Base-by-base conservation (phyloP, 129 eudicot genomes). In the Flaveria bidentis region DNA sequence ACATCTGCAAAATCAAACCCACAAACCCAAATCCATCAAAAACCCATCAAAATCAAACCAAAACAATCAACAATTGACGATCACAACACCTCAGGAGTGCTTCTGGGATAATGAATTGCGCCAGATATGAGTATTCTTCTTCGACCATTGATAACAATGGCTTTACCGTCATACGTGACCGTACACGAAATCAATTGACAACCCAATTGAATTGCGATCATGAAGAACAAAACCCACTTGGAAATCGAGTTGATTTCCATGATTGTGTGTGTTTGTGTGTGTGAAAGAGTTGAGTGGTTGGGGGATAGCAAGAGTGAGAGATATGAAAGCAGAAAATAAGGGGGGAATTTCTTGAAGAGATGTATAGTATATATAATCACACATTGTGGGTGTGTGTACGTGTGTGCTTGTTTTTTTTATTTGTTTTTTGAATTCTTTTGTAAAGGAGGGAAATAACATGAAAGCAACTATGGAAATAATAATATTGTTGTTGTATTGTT, bases 31-130 rank as follows among this genome's bases (percentile, higher is more conserved):
- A 73, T 39, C 44, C 16, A 74, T 30, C 46, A 30, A 70, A n/a
- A 18, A 14, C 73, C 7, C 7, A 55, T 55, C 46, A 45, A 76
- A 82, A 60, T 7, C 16, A 16, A 60, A 74, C 7, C 23, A 52
- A 67, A 52, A 17, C 17, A 1, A 44, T 22, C 1, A 36, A 16
- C 16, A 20, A 49, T n/a, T 36, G 0, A 9, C n/a, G 44, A 80
- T 10, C 58, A 20, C 3, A 73, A 22, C 16, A 91, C 99, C 84
- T 91, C 97, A 78, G 99, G 99, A 47, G 99, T 94, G 81, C 99
- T 93, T 87, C 98, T 82, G 53, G 97, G 91, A 68, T 93, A 93
- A 90, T 93, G 98, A 69, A 93, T 91, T 12, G 99, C 87, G 56
- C 99, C 99, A 80, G 99, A 94, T 10, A 91, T 78, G 50, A 94